These are phyloP conservation scores for Fraxinus ornus DNA, from an alignment of 305 asterid species.

Conservation along the genomic window DNA sequence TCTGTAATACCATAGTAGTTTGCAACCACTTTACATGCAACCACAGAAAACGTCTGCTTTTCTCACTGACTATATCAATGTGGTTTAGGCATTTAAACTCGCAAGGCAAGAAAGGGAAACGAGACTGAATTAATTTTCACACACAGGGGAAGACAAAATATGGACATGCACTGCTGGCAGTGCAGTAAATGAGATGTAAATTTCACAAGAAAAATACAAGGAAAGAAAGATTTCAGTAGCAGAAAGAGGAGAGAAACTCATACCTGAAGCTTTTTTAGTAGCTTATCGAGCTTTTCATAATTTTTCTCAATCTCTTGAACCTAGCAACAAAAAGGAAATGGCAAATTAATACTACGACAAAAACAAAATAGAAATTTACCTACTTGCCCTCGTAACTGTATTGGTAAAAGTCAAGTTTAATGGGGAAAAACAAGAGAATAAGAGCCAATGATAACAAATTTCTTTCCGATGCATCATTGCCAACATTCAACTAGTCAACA, in stretches of 20 bases:
- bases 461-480: neutral
- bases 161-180: neutral
- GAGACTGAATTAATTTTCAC: neutral
- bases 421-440: constrained; percentile 2
- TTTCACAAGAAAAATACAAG: neutral
- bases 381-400: neutral
- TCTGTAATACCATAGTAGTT: neutral
- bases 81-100: neutral
- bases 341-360: constrained; percentile 7
- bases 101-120: neutral
- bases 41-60: neutral
- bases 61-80: neutral
- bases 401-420: neutral
- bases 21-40: neutral
- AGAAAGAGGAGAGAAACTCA: constrained; percentile 1
- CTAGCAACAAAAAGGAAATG: constrained; percentile 25
- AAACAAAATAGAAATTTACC: constrained; percentile 7
- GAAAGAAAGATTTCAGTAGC: neutral
- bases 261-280: constrained; percentile 47
- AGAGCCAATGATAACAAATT: constrained; percentile 10
- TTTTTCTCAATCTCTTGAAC: constrained; percentile 41
- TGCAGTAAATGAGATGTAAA: neutral
- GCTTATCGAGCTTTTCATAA: constrained; percentile 34
- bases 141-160: neutral
- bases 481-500: neutral